Evolutionary conservation across 805 yeast genomes (phyloP), one percentile per base, ranked within the genome.

Genomic region (Ogataea pilisensis): DNA sequence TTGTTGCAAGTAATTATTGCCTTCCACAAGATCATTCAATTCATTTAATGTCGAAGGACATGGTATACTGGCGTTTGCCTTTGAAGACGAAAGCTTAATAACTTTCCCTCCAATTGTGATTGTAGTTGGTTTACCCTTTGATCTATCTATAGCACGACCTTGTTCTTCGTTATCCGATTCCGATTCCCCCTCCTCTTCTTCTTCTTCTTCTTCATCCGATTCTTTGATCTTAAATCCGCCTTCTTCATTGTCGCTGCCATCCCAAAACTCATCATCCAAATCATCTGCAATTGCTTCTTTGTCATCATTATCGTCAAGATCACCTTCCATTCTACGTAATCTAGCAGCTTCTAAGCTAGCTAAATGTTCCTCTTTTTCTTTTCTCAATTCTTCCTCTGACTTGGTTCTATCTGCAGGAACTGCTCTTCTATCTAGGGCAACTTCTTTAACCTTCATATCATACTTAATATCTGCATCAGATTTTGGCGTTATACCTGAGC

Each of bases 351-450:
- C 90, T 49, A 85, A 63, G 51, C 73, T 69, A 49, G 76, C 75
- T 67, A 71, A 66, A 51, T 72, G 76, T n/a, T 77, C 83, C 16
- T 70, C 72, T 50, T 74, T 75, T 54, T 84, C 91, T 30, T 69
- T 65, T 35, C 65, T 67, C 11, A 83, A 39, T 59, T 85, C 93
- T 60, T 85, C 89, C 2, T 74, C 80, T 1, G 93, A 84, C 58
- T 84, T 83, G 2, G 91, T 83, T 64, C 90, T 73, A 41, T 84
- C 91, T 18, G 90, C 80, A 25, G 93, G 93, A 2, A 74, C 89
- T 9, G 93, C 82, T 57, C 90, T 73, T 61, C 79, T 78, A 45
- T 85, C 93, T 54, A 81, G 67, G 2, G 78, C 75, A 44, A 84
- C 70, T 54, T 80, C 83, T 47, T 78, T 73, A 16, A 85, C 85